A percentile compares a stretch with the other conserved stretches of the same genome.
Evolutionary conservation across 345 rosid species (phyloP).

Genomic region (Streptanthus diversifolius): DNA sequence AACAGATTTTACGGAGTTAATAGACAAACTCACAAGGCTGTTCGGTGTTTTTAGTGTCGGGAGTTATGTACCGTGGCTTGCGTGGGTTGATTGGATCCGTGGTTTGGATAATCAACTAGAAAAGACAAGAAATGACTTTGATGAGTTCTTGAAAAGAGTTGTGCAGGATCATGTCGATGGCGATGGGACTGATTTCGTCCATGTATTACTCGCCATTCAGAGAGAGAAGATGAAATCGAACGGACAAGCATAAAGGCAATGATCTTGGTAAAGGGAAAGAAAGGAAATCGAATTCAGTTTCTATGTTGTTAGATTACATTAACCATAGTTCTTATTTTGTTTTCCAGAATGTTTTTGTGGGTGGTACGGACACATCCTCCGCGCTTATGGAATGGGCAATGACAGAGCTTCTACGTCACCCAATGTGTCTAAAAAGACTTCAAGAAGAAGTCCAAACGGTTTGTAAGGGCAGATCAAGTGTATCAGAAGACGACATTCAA

Average conservation of each 20-base stretch:
- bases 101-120: constrained; percentile 24
- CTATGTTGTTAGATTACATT: not conserved
- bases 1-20: constrained; percentile 33
- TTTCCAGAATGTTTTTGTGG: constrained; percentile 38
- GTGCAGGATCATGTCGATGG: constrained; percentile 21
- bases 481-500: constrained; percentile 30
- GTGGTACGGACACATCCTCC: constrained; percentile 35
- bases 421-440: constrained; percentile 16
- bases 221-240: constrained; percentile 32
- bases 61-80: constrained; percentile 48
- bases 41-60: constrained; percentile 38
- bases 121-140: constrained; percentile 25
- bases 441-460: constrained; percentile 33
- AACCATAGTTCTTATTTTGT: not conserved
- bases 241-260: constrained; percentile 36
- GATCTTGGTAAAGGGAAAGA: constrained; percentile 29
- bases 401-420: constrained; percentile 41
- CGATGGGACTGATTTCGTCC: constrained; percentile 4
- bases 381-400: constrained; percentile 41
- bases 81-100: constrained; percentile 35
- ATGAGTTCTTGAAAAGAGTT: constrained; percentile 25
- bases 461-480: not conserved
- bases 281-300: not conserved
- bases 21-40: constrained; percentile 25
- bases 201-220: constrained; percentile 25